Evolutionary conservation across 345 rosid genomes (phyloP), one percentile per base, ranked within the genome.

Genomic region (Pistacia vera): DNA sequence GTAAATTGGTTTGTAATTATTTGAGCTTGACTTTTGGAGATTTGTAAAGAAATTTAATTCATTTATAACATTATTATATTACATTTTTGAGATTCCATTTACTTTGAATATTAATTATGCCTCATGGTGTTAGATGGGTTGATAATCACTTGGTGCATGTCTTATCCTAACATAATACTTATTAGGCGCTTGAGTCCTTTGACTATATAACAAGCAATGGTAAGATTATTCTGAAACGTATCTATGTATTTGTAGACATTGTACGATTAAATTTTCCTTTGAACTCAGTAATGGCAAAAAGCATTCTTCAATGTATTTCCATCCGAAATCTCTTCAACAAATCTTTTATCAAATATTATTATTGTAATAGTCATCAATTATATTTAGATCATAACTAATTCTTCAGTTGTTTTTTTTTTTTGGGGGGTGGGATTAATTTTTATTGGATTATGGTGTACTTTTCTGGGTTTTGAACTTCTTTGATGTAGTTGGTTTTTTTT

Each of bases 91-190:
- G 46, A 41, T 41, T 41, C 5, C 46, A 8, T 41, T 41, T 41
- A 41, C 60, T 52, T 17, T 30, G 16, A 51, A 60, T 70, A 33
- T 28, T n/a, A 35, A 11, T 54, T 70, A 36, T 70, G 48, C 30
- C 73, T 9, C 51, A 36, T 70, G 30, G 58, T 82, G 75, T 71
- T n/a, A 91, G 99, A 85, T 95, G 97, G 99, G 99, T 93, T 6
- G 96, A 95, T 81, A 85, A 86, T 82, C 97, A 92, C 82, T 85
- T 95, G 83, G 98, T 93, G 75, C 98, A 92, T 84, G 83, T 95
- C 73, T 78, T 93, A 75, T 95, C 96, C 30, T 95, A 89, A 76
- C 88, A 96, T 59, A 85, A 72, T 75, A 64, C 90, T 54, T 82
- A 94, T 44, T 94, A 95, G 83, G 98, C 97, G 57, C 90, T 92